Conservation (phyloP, 2,329 filamentous ascomycete species). For the Hortaea sp. region DNA sequence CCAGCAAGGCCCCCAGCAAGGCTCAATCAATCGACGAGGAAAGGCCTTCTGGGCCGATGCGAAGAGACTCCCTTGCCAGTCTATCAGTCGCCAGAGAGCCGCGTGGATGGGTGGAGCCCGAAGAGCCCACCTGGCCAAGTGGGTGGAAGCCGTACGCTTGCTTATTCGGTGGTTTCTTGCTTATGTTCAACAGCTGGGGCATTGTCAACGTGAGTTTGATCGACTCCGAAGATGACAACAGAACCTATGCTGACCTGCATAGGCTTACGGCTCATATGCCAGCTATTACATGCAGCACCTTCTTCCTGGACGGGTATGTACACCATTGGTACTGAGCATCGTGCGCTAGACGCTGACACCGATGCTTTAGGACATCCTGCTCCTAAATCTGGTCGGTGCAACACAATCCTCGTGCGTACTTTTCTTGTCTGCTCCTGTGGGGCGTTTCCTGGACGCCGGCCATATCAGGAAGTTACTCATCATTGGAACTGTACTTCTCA, state of each 20-base stretch:
- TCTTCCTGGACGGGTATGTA: constrained; percentile 19
- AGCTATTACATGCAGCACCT: constrained; percentile 40
- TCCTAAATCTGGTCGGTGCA: constrained; percentile 39
- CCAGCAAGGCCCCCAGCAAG: no score
- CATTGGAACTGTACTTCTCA: constrained; percentile 33
- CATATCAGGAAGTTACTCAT: constrained; percentile 31
- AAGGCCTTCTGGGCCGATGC: no score
- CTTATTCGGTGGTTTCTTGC: constrained; percentile 38
- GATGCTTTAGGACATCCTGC: constrained; percentile 25
- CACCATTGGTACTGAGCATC: no score
- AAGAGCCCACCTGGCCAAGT: constrained; percentile 34
- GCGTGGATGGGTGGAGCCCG: not conserved
- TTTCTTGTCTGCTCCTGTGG: constrained; percentile 35
- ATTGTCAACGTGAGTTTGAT: constrained; percentile 7
- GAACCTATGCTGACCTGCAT: not conserved
- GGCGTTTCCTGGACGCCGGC: constrained; percentile 40
- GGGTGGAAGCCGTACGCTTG: constrained; percentile 36
- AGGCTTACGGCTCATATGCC: constrained; percentile 39
- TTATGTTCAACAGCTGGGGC: constrained; percentile 33
- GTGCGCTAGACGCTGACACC: no score
- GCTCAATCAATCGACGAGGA: no score
- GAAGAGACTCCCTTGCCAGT: no score
- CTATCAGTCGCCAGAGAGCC: not conserved
- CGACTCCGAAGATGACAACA: not conserved
- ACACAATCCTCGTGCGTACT: constrained; percentile 40